Base-by-base conservation (phyloP, 495 filamentous ascomycete genomes). In the Talaromyces adpressus region DNA sequence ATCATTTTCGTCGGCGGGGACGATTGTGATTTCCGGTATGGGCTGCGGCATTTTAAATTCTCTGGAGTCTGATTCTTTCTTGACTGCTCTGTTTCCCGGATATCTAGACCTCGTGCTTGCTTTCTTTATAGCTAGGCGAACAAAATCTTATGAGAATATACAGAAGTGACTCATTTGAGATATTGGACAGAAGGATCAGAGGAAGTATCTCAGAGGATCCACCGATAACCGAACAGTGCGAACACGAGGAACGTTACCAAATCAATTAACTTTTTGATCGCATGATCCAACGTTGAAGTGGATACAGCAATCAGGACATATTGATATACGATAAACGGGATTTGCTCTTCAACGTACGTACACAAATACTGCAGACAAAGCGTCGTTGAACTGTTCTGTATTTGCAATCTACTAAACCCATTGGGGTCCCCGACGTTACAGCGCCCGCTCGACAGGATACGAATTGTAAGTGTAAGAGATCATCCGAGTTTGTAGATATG, bases 1-100 rank as follows among this genome's bases (percentile, higher is more conserved):
- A 29, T 65, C 63, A 18, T 59, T 32, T 32, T 57, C 53, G 14
- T 20, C 20, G 11, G 62, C 62, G 11, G 56, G 56, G 54, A 52
- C 16, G 56, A 59, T 27, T 14, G 12, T 14, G 22, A 62, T 62
- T n/a, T 62, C 18, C 16, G 39, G 60, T 53, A 34, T 62, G 36
- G 22, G 29, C 7, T 27, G 45, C 4, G 60, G 12, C 60, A 62
- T 62, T 53, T 25, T 53, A 23, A 36, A 12, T 36, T 36, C 36
- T 16, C 9, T 4, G 11, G 11, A 41, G 5, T 41, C 36, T 41
- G 14, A 1, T 41, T 41, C 4, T 41, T 41, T 41, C 9, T 36
- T 9, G 32, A 36, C 9, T 8, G 3, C 32, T 11, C 8, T 2
- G 0, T 12, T 36, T 36, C 32, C 32, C 32, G 11, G 32, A 3